Percentiles rank a stretch among this genome's conserved stretches.
Conservation (phyloP, 2,329 filamentous ascomycete species). For the Fusarium luffae region DNA sequence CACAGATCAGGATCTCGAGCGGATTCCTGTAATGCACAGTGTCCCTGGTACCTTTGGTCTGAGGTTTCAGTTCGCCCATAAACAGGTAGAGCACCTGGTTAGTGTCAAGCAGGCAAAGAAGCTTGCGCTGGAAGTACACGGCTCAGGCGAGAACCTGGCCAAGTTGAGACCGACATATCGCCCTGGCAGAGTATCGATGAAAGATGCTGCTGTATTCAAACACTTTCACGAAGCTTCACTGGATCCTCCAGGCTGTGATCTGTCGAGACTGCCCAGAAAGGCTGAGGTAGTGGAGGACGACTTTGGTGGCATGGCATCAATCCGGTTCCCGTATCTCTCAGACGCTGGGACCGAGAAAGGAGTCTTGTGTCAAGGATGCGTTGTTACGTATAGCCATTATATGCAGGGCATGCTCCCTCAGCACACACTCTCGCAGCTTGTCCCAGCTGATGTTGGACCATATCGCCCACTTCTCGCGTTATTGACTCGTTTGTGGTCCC, state of each 20-base stretch:
- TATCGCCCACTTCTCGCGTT: constrained; percentile 38
- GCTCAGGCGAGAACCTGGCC: constrained; percentile 31
- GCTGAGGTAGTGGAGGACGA: constrained; percentile 35
- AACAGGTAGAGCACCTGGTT: constrained; percentile 39
- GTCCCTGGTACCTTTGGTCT: constrained; percentile 43
- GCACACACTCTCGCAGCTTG: constrained; percentile 31
- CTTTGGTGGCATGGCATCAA: constrained; percentile 42
- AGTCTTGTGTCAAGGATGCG: constrained; percentile 42
- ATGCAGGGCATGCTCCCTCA: constrained; percentile 32
- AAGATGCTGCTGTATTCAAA: constrained; percentile 32
- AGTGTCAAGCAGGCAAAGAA: constrained; percentile 46
- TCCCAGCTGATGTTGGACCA: constrained; percentile 31
- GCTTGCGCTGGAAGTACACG: constrained; percentile 44
- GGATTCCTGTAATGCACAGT: constrained; percentile 36
- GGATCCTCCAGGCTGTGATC: constrained; percentile 39
- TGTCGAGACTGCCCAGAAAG: constrained; percentile 36
- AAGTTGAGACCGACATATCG: constrained; percentile 21
- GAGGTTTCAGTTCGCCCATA: constrained; percentile 27
- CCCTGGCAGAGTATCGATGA: constrained; percentile 24
- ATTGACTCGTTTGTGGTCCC: constrained; percentile 35
- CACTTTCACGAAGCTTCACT: constrained; percentile 38
- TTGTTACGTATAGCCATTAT: constrained; percentile 35
- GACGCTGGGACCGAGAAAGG: constrained; percentile 32
- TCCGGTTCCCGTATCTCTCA: constrained; percentile 44
- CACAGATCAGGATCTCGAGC: constrained; percentile 34